Conservation (phyloP, 345 rosid species). For the Rhizophora mangle region DNA sequence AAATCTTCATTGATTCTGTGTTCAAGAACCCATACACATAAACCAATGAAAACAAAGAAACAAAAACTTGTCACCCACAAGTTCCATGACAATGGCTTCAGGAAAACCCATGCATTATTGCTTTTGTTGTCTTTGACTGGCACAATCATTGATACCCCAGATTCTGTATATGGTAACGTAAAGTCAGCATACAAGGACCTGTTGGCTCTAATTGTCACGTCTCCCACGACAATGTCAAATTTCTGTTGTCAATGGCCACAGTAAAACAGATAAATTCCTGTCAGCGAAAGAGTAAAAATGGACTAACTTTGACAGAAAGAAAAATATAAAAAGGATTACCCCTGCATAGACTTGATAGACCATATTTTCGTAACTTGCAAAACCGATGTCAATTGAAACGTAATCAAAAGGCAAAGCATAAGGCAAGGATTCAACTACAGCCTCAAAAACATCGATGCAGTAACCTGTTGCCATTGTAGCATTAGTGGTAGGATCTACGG, state of each 20-base stretch:
- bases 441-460: slow-evolving; percentile 37
- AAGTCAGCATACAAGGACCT: background rate
- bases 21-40: slow-evolving; percentile 6
- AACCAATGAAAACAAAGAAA: background rate
- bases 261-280: no score
- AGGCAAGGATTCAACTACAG: slow-evolving; percentile 26
- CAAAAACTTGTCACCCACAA: background rate
- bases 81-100: background rate
- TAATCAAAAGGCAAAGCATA: slow-evolving; percentile 17
- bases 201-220: background rate
- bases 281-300: background rate
- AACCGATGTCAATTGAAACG: slow-evolving; percentile 8
- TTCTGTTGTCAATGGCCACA: background rate
- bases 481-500: slow-evolving; percentile 1
- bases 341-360: slow-evolving; percentile 13
- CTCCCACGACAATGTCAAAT: background rate
- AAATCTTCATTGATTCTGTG: slow-evolving; percentile 5
- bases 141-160: background rate
- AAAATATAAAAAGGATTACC: background rate
- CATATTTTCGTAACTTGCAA: slow-evolving; percentile 28
- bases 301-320: background rate
- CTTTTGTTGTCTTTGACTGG: background rate
- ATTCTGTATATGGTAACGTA: background rate
- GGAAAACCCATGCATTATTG: background rate
- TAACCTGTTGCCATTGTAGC: slow-evolving; percentile 18